Conservation (phyloP, 148 eudicot genomes). For the Heliosperma pusillum region DNA sequence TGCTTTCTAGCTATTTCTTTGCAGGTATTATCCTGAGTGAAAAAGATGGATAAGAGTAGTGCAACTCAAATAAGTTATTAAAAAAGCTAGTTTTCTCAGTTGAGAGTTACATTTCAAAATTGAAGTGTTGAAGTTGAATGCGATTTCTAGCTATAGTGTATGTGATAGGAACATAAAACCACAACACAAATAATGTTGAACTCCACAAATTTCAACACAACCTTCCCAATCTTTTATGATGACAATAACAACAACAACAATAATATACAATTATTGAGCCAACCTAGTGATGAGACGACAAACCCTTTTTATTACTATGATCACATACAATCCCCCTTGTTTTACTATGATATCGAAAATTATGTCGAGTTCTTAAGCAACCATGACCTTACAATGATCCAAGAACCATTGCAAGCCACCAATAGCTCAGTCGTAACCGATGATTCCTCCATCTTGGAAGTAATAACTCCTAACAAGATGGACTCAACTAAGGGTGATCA, state of each 20-base stretch:
- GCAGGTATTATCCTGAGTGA: constrained; percentile 16
- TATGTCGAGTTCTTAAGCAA: constrained; percentile 10
- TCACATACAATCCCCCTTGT: constrained; percentile 22
- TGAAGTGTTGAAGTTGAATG: not conserved
- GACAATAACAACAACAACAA: constrained; percentile 11
- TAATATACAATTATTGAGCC: not conserved
- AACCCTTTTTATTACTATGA: constrained; percentile 15
- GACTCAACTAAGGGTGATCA: constrained; percentile 16
- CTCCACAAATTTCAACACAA: constrained; percentile 17
- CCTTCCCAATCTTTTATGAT: constrained; percentile 12
- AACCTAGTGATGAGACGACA: constrained; percentile 8
- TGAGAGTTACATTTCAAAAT: constrained; percentile 9
- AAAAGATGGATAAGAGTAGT: constrained; percentile 19
- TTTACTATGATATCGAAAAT: constrained; percentile 18
- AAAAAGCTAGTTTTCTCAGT: not conserved
- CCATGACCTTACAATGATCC: constrained; percentile 27
- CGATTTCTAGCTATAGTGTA: constrained; percentile 16
- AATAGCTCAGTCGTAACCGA: constrained; percentile 4
- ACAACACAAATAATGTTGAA: constrained; percentile 14
- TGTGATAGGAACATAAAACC: constrained; percentile 10
- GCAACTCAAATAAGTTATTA: not conserved
- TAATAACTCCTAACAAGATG: constrained; percentile 8
- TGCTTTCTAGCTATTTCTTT: constrained; percentile 13
- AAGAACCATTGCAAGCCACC: constrained; percentile 21
- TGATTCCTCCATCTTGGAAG: constrained; percentile 18